A percentile compares a stretch with the other conserved stretches of the same genome.
phyloP scores from a whole-genome alignment of 306 rosid species.

The Lathyrus aphaca region DNA sequence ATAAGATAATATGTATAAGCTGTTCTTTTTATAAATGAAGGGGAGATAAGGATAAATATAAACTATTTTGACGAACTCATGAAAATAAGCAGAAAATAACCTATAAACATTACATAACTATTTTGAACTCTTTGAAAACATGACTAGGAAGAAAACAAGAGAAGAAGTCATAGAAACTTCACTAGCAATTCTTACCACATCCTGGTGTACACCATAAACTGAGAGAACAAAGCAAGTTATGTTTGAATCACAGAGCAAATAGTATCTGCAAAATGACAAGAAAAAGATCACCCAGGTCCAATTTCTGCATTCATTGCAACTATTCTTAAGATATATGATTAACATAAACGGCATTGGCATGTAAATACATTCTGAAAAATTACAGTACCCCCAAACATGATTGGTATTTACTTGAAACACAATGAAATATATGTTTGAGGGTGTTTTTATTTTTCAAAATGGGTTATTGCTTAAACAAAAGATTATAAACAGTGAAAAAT shows the following conservation, averaged over 20 bases:
- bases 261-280: slow-evolving; percentile 66
- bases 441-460: background rate
- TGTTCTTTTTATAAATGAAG: background rate
- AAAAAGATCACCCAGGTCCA: slow-evolving; percentile 26
- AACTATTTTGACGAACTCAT: background rate
- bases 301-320: slow-evolving; percentile 3
- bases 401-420: background rate
- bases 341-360: background rate
- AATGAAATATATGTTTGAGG: background rate
- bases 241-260: slow-evolving; percentile 76
- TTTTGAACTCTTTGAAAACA: background rate
- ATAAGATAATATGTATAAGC: background rate
- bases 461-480: background rate
- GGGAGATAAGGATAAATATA: background rate
- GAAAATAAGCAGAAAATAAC: background rate
- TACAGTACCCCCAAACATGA: background rate
- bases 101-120: background rate
- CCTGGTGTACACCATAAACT: slow-evolving; percentile 70
- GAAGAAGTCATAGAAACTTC: slow-evolving; percentile 22
- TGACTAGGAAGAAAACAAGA: slow-evolving; percentile 18
- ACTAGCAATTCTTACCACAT: slow-evolving; percentile 62
- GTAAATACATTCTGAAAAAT: slow-evolving; percentile 9
- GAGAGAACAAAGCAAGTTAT: slow-evolving; percentile 75
- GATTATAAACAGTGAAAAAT: slow-evolving; percentile 16
- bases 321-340: background rate